Evolutionary conservation across 805 yeast genomes (phyloP), one percentile per base, ranked within the genome.

Genomic region (Blastobotrys terrestris): DNA sequence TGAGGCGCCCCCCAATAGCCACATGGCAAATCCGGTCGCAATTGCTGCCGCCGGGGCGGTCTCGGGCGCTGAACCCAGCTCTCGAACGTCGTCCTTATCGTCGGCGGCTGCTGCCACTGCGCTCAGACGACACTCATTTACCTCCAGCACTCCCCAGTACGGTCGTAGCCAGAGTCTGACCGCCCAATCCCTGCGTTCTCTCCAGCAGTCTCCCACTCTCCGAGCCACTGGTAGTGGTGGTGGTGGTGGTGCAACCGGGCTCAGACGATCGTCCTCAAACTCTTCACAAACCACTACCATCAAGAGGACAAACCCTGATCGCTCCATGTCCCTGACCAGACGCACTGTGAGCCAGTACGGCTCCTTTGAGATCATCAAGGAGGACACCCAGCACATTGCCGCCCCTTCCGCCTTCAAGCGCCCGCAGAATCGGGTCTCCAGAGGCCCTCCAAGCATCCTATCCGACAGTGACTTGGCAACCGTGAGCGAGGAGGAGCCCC

Each of bases 41-140:
- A 58, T 81, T 21, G 87, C 85, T 4, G 87, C 87, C 21, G 86
- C 86, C 2, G 67, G 78, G 39, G 55, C 61, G 7, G 68, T 62
- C 20, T 60, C 58, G 20, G 11, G 15, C 15, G 42, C 57, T 11
- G 53, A 61, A 7, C 48, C 52, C 42, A 53, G 54, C 31, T 59
- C 63, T 26, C 49, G 58, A 22, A 43, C 46, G 26, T 48, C 57
- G n/a, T 52, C 49, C 14, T 50, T 63, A 45, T 60, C 65, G 40
- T 58, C 65, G 22, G 63, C 64, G 2, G 71, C 71, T 1, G 72
- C 72, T 0, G 71, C 72, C 2, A 64, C 70, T 45, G 71, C 72
- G 18, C 50, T 68, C 15, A 58, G 67, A 19, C 55, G 70, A 18
- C 72, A 68, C 52, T 59, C 60, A 19, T 40, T 57, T 39, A 55